Percentiles rank a stretch among this genome's conserved stretches.
phyloP scores from a whole-genome alignment of 1,139 yeast species.

The Candida glucosophila region DNA sequence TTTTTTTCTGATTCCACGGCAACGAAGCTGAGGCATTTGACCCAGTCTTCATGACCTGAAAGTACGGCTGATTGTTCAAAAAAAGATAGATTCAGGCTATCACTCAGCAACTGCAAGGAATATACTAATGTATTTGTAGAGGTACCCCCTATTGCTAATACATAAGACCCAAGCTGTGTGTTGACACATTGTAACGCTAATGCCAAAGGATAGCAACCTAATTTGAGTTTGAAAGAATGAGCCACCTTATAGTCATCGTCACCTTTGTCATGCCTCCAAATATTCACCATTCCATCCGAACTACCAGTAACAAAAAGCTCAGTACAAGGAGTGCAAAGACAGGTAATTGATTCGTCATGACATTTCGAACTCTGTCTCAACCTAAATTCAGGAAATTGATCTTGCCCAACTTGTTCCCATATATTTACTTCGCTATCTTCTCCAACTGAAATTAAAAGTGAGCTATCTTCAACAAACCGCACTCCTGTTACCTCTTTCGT shows the following conservation, averaged over 20 bases:
- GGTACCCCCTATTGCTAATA: slow-evolving; percentile 84
- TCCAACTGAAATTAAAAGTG: slow-evolving; percentile 48
- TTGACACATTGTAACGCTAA: slow-evolving; percentile 43
- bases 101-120: slow-evolving; percentile 25
- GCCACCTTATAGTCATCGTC: slow-evolving; percentile 15
- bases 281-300: slow-evolving; percentile 49
- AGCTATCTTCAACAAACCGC: slow-evolving; percentile 40
- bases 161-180: slow-evolving; percentile 21
- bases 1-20: slow-evolving; percentile 37
- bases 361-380: slow-evolving; percentile 27
- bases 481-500: slow-evolving; percentile 51
- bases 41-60: slow-evolving; percentile 93
- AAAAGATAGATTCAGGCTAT: slow-evolving; percentile 6
- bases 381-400: slow-evolving; percentile 8
- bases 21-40: slow-evolving; percentile 62
- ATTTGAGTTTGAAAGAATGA: slow-evolving; percentile 29
- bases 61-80: slow-evolving; percentile 43
- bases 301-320: slow-evolving; percentile 50
- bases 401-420: slow-evolving; percentile 36
- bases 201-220: slow-evolving; percentile 58
- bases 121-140: slow-evolving; percentile 48
- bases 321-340: slow-evolving; percentile 29
- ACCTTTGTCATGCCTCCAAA: slow-evolving; percentile 34
- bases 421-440: slow-evolving; percentile 56
- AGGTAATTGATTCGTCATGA: slow-evolving; percentile 42